Percentiles rank a stretch among this genome's conserved stretches.
Conservation (phyloP, 2,329 filamentous ascomycete species). For the Paecilomyces dactylethromorphus region DNA sequence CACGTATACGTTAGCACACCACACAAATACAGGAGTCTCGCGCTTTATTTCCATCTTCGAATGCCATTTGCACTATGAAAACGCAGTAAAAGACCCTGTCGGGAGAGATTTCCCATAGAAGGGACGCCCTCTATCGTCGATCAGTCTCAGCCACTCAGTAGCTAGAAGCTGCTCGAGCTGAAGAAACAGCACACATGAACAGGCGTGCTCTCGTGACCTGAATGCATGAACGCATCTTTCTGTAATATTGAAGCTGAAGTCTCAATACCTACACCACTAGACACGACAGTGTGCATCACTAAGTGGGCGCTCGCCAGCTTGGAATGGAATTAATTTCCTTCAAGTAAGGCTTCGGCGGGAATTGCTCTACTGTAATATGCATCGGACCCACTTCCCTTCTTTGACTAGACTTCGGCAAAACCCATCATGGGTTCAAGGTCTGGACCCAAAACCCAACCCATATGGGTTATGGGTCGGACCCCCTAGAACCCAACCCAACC, state of each 20-base stretch:
- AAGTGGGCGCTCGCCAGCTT: background rate
- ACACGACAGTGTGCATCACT: background rate
- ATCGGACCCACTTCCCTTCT: background rate
- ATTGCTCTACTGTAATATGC: background rate
- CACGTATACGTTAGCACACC: background rate
- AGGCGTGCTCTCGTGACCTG: background rate
- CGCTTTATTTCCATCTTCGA: background rate
- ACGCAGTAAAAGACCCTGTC: background rate
- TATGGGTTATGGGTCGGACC: too few relatives aligned
- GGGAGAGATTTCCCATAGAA: background rate
- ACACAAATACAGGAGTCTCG: background rate
- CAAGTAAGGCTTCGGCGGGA: background rate
- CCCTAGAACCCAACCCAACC: too few relatives aligned
- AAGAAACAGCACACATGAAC: background rate
- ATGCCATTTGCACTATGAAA: background rate
- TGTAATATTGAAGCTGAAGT: background rate
- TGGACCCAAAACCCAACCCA: too few relatives aligned
- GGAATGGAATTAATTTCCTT: background rate
- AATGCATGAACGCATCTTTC: background rate
- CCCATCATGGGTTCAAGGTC: too few relatives aligned
- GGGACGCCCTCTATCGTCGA: background rate
- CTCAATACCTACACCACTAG: too few relatives aligned
- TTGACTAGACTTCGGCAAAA: too few relatives aligned
- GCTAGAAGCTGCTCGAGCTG: background rate
- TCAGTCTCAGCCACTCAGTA: background rate